These are phyloP conservation scores for Komagataea norvegica DNA, from an alignment of 1,139 yeast genomes.

Conservation along the genomic window DNA sequence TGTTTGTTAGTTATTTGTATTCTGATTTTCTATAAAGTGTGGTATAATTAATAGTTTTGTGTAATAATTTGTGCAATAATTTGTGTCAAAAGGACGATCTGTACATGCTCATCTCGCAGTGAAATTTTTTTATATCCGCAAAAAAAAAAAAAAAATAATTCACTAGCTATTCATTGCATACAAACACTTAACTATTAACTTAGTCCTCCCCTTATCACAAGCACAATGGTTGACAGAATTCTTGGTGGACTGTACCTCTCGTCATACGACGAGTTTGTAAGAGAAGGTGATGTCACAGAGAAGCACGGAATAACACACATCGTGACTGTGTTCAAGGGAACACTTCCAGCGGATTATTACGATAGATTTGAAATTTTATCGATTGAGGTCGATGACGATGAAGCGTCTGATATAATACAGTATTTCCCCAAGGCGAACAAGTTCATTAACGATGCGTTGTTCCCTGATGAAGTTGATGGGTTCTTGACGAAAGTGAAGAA, in stretches of 20 bases:
- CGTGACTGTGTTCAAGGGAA: slow-evolving; percentile 62
- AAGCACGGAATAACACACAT: slow-evolving; percentile 59
- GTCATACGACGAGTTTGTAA: slow-evolving; percentile 49
- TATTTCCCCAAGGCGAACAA: slow-evolving; percentile 54
- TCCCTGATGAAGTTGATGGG: slow-evolving; percentile 34
- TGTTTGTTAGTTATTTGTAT: no score
- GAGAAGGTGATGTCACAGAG: slow-evolving; percentile 39
- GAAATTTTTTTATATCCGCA: no score
- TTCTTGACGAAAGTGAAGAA: slow-evolving; percentile 30
- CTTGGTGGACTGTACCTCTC: slow-evolving; percentile 65
- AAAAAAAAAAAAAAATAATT: no score
- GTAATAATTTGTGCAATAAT: no score
- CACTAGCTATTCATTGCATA: no score
- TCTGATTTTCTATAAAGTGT: no score
- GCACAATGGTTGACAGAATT: slow-evolving; percentile 38
- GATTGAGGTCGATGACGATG: slow-evolving; percentile 65
- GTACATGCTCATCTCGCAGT: no score
- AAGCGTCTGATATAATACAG: slow-evolving; percentile 56
- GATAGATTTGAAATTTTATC: slow-evolving; percentile 52
- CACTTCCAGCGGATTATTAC: slow-evolving; percentile 48
- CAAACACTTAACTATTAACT: no score
- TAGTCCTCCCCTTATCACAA: no score
- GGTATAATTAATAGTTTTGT: no score
- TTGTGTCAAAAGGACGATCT: no score
- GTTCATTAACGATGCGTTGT: slow-evolving; percentile 65